Percentiles rank a stretch among this genome's conserved stretches.
Evolutionary conservation across 148 eudicot genomes (phyloP).

Genomic region (Oxyria digyna): DNA sequence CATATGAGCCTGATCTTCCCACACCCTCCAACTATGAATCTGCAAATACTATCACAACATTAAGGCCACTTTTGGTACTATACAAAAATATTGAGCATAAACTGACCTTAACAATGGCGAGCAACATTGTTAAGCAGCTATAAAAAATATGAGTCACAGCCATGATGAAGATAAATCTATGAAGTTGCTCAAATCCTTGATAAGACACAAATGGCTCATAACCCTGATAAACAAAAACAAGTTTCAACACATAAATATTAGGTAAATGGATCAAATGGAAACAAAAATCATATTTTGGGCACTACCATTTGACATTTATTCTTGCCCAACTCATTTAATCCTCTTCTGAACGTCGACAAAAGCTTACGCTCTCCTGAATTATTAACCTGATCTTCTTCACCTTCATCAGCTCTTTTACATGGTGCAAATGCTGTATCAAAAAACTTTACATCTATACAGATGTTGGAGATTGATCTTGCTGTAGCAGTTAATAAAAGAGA

Average conservation of each 20-base stretch:
- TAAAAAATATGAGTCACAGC: conserved; percentile 94
- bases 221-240: conserved; percentile 34
- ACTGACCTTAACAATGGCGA: conserved; percentile 86
- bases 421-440: conserved; percentile 73
- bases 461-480: conserved; percentile 66
- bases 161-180: conserved; percentile 97
- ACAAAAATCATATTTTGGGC: conserved; percentile 5
- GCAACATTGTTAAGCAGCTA: conserved; percentile 97
- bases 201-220: conserved; percentile 86
- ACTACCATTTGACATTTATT: conserved; percentile 72
- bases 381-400: conserved; percentile 20
- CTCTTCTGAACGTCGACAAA: conserved; percentile 41
- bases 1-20: conserved; percentile 90
- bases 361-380: conserved; percentile 45
- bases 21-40: conserved; percentile 82
- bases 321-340: conserved; percentile 34
- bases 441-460: conserved; percentile 75
- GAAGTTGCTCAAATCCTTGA: conserved; percentile 97
- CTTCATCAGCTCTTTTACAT: conserved; percentile 45
- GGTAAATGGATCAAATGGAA: neutral
- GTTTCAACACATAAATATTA: neutral
- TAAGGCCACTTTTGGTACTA: neutral
- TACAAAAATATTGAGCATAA: neutral
- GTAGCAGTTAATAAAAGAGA: conserved; percentile 90
- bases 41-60: conserved; percentile 16